These are phyloP conservation scores for Tylopilus rubrobrunneus DNA, from an alignment of 768 basidiomycete species.

Conservation along the genomic window DNA sequence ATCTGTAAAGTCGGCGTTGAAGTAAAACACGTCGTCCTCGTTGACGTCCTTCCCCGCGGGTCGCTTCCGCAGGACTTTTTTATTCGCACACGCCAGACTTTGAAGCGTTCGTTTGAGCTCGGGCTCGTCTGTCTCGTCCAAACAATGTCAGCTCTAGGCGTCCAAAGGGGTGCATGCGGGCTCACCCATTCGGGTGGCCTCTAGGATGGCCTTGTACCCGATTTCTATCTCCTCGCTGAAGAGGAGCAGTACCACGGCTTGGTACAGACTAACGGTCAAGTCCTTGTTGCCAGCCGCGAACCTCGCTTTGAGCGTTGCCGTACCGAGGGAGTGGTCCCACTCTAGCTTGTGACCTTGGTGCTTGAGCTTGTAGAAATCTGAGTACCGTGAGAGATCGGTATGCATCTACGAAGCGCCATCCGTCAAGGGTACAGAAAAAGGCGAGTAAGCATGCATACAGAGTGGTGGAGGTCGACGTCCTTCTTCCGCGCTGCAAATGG, in stretches of 20 bases:
- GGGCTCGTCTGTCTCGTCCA: constrained; percentile 45
- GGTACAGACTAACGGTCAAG: constrained; percentile 86
- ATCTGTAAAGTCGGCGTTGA: constrained; percentile 82
- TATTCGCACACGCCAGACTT: constrained; percentile 87
- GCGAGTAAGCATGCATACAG: constrained; percentile 34
- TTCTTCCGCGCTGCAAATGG: constrained; percentile 60
- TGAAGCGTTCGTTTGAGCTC: constrained; percentile 86
- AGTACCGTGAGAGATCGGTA: constrained; percentile 58
- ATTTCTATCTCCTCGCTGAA: constrained; percentile 73
- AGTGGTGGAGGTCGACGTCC: constrained; percentile 49
- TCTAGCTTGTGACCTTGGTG: constrained; percentile 74
- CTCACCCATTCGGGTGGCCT: constrained; percentile 71
- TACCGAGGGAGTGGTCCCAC: constrained; percentile 87
- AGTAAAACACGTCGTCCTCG: constrained; percentile 71
- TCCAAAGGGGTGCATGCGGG: neutral
- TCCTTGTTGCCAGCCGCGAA: constrained; percentile 78
- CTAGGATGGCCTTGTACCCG: constrained; percentile 63
- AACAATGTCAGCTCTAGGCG: neutral
- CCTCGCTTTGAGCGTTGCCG: constrained; percentile 65
- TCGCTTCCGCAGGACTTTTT: constrained; percentile 79
- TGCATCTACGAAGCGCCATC: constrained; percentile 56
- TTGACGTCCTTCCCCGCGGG: constrained; percentile 77
- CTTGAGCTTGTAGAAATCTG: constrained; percentile 69
- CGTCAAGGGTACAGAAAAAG: constrained; percentile 4
- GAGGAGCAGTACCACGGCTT: constrained; percentile 78